Base-by-base conservation (phyloP, 345 rosid species). In the Camelina hispida region DNA sequence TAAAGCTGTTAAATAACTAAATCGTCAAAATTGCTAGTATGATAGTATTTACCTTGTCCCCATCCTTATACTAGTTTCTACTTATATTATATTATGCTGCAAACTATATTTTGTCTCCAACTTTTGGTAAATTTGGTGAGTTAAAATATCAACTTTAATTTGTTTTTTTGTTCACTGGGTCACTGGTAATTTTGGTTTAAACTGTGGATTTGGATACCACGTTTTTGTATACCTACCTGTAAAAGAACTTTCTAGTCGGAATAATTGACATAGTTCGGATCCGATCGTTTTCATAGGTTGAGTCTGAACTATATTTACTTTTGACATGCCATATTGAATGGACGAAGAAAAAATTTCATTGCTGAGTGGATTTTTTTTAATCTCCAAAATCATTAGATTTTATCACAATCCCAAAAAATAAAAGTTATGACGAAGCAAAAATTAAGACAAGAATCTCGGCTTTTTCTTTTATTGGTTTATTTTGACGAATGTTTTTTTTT, bases 151-250 rank as follows among this genome's bases (percentile, higher is more conserved):
- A 20, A 20, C 1, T 20, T 20, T 20, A 20, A 20, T 20, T 20
- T 20, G 22, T 20, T 20, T 20, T 20, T 20, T 20, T 20, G 22
- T 20, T 20, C 22, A 20, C 22, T 20, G 22, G 43, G 9, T 11
- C 43, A 38, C 10, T 9, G 10, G 13, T 40, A 40, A 40, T 13
- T 40, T 40, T 43, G 47, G 16, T 43, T 13, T 0, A 4, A 23
- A 23, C 62, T 43, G n/a, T 42, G 62, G 55, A 68, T 68, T 6
- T 25, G 62, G 72, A 68, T 53, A 40, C 1, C 15, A 25, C 53
- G 7, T 42, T 69, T 47, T 69, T 46, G 10, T 38, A 16, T n/a
- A 22, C 16, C 42, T 64, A 14, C 47, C 50, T 44, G 14, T 34
- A 18, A 51, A 4, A 52, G n/a, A 67, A 52, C n/a, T 15, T 53